phyloP scores from a whole-genome alignment of 2,329 filamentous ascomycete species.

The Hawksworthiomyces lignivorus region DNA sequence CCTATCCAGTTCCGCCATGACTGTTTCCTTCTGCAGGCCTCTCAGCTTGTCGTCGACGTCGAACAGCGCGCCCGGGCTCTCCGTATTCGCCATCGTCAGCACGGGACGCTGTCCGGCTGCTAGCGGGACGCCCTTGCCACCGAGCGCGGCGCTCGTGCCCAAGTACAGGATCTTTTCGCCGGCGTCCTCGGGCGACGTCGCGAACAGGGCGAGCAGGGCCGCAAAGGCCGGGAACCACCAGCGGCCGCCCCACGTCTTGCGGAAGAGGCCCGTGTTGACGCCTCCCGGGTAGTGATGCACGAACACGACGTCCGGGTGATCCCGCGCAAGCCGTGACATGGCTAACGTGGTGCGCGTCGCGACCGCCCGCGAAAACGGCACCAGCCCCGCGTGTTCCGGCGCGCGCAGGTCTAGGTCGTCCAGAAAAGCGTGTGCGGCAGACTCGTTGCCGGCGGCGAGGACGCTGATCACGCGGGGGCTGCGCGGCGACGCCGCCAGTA shows the following conservation, averaged over 20 bases:
- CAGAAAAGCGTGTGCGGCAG: neutral
- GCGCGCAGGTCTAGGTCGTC: slow-evolving; percentile 4
- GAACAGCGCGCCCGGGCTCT: slow-evolving; percentile 1
- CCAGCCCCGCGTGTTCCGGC: neutral
- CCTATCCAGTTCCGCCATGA: slow-evolving; percentile 5
- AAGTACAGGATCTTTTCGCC: slow-evolving; percentile 3
- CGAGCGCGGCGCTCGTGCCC: slow-evolving; percentile 3
- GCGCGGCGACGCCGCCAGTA: slow-evolving; percentile 2
- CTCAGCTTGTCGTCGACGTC: slow-evolving; percentile 4
- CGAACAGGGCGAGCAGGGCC: neutral
- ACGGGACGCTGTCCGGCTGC: neutral
- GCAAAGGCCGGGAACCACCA: slow-evolving; percentile 4
- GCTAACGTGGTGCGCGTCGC: slow-evolving; percentile 4
- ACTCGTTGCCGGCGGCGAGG: slow-evolving; percentile 3
- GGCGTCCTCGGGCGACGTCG: slow-evolving; percentile 1
- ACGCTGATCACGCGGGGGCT: slow-evolving; percentile 4
- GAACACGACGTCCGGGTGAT: slow-evolving; percentile 2
- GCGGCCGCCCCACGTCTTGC: neutral
- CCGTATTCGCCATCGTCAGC: slow-evolving; percentile 1
- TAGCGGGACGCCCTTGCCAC: slow-evolving; percentile 1
- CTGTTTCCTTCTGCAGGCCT: slow-evolving; percentile 2
- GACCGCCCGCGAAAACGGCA: neutral
- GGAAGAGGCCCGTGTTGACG: slow-evolving; percentile 3
- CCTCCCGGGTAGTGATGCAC: slow-evolving; percentile 6
- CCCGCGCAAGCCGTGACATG: neutral